These are phyloP conservation scores for Populus hybrid DNA, from an alignment of 441 rosid species.

Conservation along the genomic window DNA sequence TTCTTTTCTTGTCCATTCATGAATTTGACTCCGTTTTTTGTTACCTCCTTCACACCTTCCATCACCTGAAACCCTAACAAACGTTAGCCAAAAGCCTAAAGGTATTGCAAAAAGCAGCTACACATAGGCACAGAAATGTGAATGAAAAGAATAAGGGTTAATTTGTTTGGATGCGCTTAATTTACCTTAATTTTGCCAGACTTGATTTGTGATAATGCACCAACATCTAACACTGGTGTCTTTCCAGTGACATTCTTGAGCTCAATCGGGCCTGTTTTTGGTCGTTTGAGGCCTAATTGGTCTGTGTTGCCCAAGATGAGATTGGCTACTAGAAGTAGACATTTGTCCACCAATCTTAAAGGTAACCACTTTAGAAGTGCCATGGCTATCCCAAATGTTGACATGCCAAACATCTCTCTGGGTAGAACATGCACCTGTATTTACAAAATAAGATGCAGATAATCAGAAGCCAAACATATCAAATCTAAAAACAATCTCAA, in stretches of 20 bases:
- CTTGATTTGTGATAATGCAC: conserved; percentile 64
- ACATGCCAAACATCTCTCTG: conserved; percentile 76
- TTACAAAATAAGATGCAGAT: neutral
- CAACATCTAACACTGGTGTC: conserved; percentile 89
- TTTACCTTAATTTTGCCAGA: conserved; percentile 71
- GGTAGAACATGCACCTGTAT: conserved; percentile 88
- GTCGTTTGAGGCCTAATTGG: conserved; percentile 72
- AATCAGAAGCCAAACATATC: neutral
- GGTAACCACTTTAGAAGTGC: conserved; percentile 77
- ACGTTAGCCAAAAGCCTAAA: conserved; percentile 1
- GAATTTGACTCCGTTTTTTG: conserved; percentile 65
- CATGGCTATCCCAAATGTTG: conserved; percentile 87
- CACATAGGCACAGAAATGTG: neutral
- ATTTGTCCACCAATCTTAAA: conserved; percentile 57
- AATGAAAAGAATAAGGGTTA: neutral
- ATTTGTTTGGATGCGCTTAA: neutral
- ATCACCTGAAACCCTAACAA: conserved; percentile 40
- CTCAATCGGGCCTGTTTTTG: conserved; percentile 85
- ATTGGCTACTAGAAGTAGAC: conserved; percentile 51
- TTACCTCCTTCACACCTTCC: conserved; percentile 74
- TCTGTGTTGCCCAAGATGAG: conserved; percentile 65
- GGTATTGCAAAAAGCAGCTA: neutral
- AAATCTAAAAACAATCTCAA: neutral
- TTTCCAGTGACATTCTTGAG: conserved; percentile 87
- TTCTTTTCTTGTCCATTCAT: conserved; percentile 67